Evolutionary conservation across 2,329 filamentous ascomycete species (phyloP).

Genomic region (Claviceps purpurea): DNA sequence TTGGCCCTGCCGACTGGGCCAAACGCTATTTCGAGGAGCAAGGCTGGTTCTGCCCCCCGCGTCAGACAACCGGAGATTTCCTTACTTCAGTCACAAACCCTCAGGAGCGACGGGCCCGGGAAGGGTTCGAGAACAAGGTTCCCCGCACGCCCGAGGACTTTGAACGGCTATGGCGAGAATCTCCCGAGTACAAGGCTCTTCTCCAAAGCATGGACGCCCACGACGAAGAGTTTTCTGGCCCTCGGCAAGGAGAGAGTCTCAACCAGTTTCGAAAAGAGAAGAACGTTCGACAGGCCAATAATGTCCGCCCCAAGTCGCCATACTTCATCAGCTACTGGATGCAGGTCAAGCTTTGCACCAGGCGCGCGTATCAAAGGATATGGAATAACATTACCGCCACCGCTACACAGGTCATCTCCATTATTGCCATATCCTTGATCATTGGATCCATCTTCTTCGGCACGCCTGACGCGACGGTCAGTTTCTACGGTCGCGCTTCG

Average conservation of each 20-base stretch:
- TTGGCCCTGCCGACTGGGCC: slow-evolving; percentile 47
- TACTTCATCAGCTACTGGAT: slow-evolving; percentile 43
- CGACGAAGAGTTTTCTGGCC: slow-evolving; percentile 30
- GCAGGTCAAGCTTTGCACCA: slow-evolving; percentile 38
- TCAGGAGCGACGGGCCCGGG: slow-evolving; percentile 37
- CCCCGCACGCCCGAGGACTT: slow-evolving; percentile 61
- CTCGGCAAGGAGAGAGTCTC: slow-evolving; percentile 24
- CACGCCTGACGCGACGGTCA: slow-evolving; percentile 32
- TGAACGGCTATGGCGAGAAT: slow-evolving; percentile 33
- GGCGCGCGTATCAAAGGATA: slow-evolving; percentile 37
- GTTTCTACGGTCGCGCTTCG: slow-evolving; percentile 41
- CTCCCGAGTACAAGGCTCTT: slow-evolving; percentile 28
- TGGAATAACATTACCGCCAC: slow-evolving; percentile 38
- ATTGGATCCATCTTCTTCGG: slow-evolving; percentile 48
- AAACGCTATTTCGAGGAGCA: slow-evolving; percentile 53
- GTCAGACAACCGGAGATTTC: slow-evolving; percentile 58
- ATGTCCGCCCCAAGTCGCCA: slow-evolving; percentile 39
- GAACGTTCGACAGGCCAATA: slow-evolving; percentile 36
- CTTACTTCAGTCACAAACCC: slow-evolving; percentile 57
- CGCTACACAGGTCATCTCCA: slow-evolving; percentile 28
- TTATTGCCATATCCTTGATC: slow-evolving; percentile 45
- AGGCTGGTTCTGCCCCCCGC: slow-evolving; percentile 53
- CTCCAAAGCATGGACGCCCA: slow-evolving; percentile 37
- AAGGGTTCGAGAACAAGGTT: slow-evolving; percentile 46
- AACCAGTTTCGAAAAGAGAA: slow-evolving; percentile 34